phyloP scores from a whole-genome alignment of 495 filamentous ascomycete genomes.

The Rhypophila decipiens region DNA sequence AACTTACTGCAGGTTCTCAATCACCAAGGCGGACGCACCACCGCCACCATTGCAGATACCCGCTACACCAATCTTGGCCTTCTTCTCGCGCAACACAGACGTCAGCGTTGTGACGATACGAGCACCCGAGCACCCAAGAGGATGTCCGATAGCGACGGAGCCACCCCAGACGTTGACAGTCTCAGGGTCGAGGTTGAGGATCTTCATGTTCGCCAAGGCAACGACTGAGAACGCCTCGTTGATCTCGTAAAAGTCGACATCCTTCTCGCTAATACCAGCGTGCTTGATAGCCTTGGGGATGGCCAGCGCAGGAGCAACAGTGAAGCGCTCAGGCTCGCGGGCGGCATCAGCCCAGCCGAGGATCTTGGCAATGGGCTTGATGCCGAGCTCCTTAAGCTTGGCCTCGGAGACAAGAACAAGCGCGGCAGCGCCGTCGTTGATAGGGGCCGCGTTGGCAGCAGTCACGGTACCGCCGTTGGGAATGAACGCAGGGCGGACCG shows the following conservation, averaged over 20 bases:
- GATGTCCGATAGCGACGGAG: conserved; percentile 92
- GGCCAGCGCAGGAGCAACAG: conserved; percentile 86
- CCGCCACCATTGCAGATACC: conserved; percentile 98
- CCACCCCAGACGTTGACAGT: conserved; percentile 96
- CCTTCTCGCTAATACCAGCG: conserved; percentile 65
- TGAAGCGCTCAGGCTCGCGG: conserved; percentile 87
- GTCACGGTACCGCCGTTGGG: conserved; percentile 83
- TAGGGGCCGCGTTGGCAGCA: conserved; percentile 92
- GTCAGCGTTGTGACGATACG: conserved; percentile 88
- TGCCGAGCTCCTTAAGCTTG: conserved; percentile 76
- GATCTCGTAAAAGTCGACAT: conserved; percentile 93
- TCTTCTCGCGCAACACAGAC: conserved; percentile 81
- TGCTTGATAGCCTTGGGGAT: conserved; percentile 96
- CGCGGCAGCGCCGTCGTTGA: conserved; percentile 90
- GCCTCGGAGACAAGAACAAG: conserved; percentile 86
- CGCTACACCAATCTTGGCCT: conserved; percentile 85
- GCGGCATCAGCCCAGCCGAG: conserved; percentile 94
- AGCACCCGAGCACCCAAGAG: conserved; percentile 86
- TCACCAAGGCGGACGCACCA: conserved; percentile 82
- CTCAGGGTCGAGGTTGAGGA: conserved; percentile 68
- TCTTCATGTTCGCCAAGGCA: conserved; percentile 88
- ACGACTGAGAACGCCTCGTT: conserved; percentile 99
- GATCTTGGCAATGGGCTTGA: conserved; percentile 91
- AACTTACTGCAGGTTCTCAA: conserved; percentile 61
- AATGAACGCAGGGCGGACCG: conserved; percentile 80